Evolutionary conservation across 2,329 filamentous ascomycete genomes (phyloP).

Genomic region (Aspergillus caelatus): DNA sequence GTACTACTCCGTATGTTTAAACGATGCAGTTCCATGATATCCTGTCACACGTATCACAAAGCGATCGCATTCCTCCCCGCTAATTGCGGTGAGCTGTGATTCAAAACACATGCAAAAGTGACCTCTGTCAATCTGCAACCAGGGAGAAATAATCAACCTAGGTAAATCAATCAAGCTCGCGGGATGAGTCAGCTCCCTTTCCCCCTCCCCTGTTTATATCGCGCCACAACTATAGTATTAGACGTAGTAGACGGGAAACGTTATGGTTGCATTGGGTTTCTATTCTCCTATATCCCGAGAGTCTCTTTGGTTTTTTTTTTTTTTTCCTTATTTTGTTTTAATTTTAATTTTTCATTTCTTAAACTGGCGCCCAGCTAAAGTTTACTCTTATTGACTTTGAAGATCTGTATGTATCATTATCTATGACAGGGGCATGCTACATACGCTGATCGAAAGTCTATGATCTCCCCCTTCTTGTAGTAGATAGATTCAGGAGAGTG

Average conservation of each 20-base stretch:
- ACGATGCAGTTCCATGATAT: no score
- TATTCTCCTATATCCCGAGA: neutral
- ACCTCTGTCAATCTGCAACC: no score
- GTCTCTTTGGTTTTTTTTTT: neutral
- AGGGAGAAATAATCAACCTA: neutral
- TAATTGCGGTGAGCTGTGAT: no score
- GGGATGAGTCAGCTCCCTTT: neutral
- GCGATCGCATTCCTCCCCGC: no score
- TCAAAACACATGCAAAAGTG: neutral
- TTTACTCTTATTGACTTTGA: neutral
- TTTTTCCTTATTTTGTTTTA: neutral
- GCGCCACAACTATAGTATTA: neutral
- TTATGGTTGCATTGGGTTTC: neutral
- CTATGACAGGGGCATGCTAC: no score
- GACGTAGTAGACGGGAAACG: neutral
- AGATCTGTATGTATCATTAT: no score
- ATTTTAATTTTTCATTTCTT: neutral
- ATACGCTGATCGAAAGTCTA: no score
- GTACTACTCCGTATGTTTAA: no score
- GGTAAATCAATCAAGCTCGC: slow-evolving; percentile 1
- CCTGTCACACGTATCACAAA: no score
- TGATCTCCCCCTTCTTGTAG: no score
- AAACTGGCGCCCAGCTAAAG: neutral
- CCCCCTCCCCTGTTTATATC: neutral
- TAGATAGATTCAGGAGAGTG: no score